Evolutionary conservation across 768 basidiomycete species (phyloP).

Genomic region (Filobasidium floriforme): DNA sequence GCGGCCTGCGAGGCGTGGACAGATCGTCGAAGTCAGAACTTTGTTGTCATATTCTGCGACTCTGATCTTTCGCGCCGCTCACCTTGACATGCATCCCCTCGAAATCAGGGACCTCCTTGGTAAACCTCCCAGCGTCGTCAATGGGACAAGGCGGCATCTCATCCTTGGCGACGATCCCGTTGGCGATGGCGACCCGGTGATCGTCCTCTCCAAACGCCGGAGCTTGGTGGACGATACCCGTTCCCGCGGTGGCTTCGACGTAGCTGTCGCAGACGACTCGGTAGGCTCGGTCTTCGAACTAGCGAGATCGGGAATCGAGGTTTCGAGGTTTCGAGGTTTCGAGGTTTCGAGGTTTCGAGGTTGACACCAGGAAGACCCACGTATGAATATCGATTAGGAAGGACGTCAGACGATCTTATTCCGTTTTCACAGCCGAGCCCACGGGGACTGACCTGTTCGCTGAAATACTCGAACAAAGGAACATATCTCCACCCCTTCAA

Average conservation of each 20-base stretch:
- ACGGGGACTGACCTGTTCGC: slow-evolving; percentile 62
- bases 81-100: slow-evolving; percentile 84
- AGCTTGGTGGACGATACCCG: slow-evolving; percentile 97
- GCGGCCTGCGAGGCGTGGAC: slow-evolving; percentile 57
- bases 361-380: too few relatives aligned
- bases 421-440: too few relatives aligned
- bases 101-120: slow-evolving; percentile 81
- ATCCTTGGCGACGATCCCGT: slow-evolving; percentile 72
- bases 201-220: slow-evolving; percentile 98
- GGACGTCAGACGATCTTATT: too few relatives aligned
- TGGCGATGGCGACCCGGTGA: slow-evolving; percentile 79
- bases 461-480: slow-evolving; percentile 94
- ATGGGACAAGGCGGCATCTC: slow-evolving; percentile 96
- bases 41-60: too few relatives aligned
- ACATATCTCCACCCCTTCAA: slow-evolving; percentile 95
- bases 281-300: slow-evolving; percentile 91
- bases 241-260: slow-evolving; percentile 86
- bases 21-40: too few relatives aligned
- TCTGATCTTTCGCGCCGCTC: slow-evolving; percentile 22
- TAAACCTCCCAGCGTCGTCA: slow-evolving; percentile 81
- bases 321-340: too few relatives aligned
- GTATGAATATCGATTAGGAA: too few relatives aligned
- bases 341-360: too few relatives aligned
- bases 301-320: too few relatives aligned
- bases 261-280: slow-evolving; percentile 82